These are phyloP conservation scores for Kodamaea derodonti DNA, from an alignment of 1,139 yeast genomes.

Conservation along the genomic window DNA sequence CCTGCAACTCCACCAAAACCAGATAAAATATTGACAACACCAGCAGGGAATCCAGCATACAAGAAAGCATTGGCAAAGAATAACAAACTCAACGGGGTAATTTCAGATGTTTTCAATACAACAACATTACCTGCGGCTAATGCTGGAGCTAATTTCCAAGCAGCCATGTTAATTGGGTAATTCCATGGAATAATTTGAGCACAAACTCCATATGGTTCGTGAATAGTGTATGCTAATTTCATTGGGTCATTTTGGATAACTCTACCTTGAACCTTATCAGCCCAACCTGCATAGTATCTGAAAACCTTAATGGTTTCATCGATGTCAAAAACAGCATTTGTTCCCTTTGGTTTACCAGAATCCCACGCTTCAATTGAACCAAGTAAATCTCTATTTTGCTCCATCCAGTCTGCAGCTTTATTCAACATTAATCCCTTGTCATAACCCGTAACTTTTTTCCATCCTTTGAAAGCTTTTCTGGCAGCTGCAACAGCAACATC, in stretches of 20 bases:
- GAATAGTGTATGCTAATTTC: conserved; percentile 72
- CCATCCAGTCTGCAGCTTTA: conserved; percentile 61
- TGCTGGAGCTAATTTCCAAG: conserved; percentile 62
- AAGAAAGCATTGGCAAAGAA: conserved; percentile 50
- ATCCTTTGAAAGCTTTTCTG: conserved; percentile 59
- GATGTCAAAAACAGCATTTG: conserved; percentile 53
- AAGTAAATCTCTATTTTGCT: conserved; percentile 51
- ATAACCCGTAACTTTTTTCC: conserved; percentile 44
- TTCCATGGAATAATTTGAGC: conserved; percentile 74
- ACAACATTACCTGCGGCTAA: conserved; percentile 67
- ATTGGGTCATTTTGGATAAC: conserved; percentile 63
- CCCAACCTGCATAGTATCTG: conserved; percentile 80
- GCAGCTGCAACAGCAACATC: conserved; percentile 78
- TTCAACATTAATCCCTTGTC: conserved; percentile 52
- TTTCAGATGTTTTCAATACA: conserved; percentile 63
- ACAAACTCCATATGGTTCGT: conserved; percentile 80
- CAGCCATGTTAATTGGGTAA: conserved; percentile 56
- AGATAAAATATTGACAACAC: conserved; percentile 60
- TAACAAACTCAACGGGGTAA: conserved; percentile 61
- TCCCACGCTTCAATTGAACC: conserved; percentile 76
- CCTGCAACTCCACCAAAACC: conserved; percentile 58
- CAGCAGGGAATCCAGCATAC: conserved; percentile 71
- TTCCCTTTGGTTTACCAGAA: conserved; percentile 68
- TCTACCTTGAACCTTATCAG: conserved; percentile 73
- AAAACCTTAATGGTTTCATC: conserved; percentile 53